A percentile compares a stretch with the other conserved stretches of the same genome.
Conservation (phyloP, 495 filamentous ascomycete species). For the Penicillium macrosclerotiorum region DNA sequence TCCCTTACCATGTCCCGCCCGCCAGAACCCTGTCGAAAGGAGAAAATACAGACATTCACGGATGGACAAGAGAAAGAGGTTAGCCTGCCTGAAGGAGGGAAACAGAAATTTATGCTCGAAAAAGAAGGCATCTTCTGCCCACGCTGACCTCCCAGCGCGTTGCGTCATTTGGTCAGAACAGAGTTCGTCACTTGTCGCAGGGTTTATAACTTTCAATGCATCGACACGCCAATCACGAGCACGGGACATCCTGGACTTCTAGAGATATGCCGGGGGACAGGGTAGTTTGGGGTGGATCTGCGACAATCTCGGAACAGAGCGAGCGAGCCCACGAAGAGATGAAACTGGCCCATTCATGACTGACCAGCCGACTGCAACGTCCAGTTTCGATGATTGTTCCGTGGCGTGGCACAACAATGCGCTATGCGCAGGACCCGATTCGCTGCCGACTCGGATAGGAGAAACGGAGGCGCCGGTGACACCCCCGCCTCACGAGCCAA, state of each 20-base stretch:
- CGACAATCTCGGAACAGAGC: slow-evolving; percentile 4
- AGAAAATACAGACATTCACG: too few species aligned
- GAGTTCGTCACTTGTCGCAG: slow-evolving; percentile 14
- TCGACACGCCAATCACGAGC: slow-evolving; percentile 10
- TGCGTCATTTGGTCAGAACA: slow-evolving; percentile 13
- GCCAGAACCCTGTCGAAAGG: too few species aligned
- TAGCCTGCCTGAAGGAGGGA: too few species aligned
- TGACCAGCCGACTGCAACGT: slow-evolving; percentile 7
- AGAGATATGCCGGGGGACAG: too few species aligned
- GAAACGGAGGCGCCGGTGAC: slow-evolving; percentile 16
- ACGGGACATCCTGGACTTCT: too few species aligned
- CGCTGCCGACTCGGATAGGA: slow-evolving; percentile 11
- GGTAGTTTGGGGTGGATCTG: slow-evolving; percentile 10
- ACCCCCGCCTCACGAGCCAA: slow-evolving; percentile 3
- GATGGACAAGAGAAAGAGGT: too few species aligned
- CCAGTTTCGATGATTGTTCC: slow-evolving; percentile 2
- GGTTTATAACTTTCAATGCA: slow-evolving; percentile 6
- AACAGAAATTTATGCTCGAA: too few species aligned
- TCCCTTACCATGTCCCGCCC: too few species aligned
- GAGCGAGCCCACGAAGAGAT: slow-evolving; percentile 4
- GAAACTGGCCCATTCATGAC: slow-evolving; percentile 19
- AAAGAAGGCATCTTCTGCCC: neutral
- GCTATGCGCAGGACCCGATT: slow-evolving; percentile 16
- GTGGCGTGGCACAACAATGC: slow-evolving; percentile 2
- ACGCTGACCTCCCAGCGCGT: neutral